Evolutionary conservation across 2,329 filamentous ascomycete genomes (phyloP).

Genomic region (Arthrinium puccinioides): DNA sequence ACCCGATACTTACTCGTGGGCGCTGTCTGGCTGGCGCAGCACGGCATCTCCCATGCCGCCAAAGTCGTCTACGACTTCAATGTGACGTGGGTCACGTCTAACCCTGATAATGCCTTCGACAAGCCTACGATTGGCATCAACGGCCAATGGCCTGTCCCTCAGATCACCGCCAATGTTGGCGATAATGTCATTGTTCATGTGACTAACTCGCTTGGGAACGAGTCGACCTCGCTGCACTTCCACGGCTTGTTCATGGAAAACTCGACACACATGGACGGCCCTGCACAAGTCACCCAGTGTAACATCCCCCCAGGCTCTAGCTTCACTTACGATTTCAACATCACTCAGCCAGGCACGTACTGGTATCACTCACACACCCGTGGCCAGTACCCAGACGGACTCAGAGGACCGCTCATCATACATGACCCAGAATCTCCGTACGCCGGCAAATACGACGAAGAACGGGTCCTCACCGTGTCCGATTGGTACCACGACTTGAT

Average conservation of each 20-base stretch:
- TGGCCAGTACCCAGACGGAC: conserved; percentile 61
- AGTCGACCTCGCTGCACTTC: conserved; percentile 59
- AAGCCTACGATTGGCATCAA: conserved; percentile 73
- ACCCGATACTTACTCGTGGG: conserved; percentile 4
- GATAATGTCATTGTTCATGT: conserved; percentile 54
- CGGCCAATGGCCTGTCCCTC: conserved; percentile 65
- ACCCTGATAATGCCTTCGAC: conserved; percentile 60
- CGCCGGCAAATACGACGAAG: conserved; percentile 49
- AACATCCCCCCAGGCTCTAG: conserved; percentile 54
- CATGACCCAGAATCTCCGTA: conserved; percentile 57
- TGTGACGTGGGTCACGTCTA: conserved; percentile 62
- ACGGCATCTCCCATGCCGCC: conserved; percentile 27
- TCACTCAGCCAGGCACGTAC: conserved; percentile 65
- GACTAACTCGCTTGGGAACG: conserved; percentile 53
- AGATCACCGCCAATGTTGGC: conserved; percentile 54
- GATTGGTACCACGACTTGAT: conserved; percentile 65
- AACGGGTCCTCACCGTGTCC: conserved; percentile 56
- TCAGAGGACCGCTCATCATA: conserved; percentile 57
- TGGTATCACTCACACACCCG: conserved; percentile 70
- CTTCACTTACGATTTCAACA: conserved; percentile 65
- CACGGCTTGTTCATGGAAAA: conserved; percentile 67
- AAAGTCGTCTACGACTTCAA: conserved; percentile 58
- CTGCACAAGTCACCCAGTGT: conserved; percentile 59
- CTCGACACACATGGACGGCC: conserved; percentile 65
- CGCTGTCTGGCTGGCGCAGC: conserved; percentile 7